Evolutionary conservation across 2,329 filamentous ascomycete species (phyloP), one percentile per base, ranked within the genome.

Genomic region (Aspergillus glaucus): DNA sequence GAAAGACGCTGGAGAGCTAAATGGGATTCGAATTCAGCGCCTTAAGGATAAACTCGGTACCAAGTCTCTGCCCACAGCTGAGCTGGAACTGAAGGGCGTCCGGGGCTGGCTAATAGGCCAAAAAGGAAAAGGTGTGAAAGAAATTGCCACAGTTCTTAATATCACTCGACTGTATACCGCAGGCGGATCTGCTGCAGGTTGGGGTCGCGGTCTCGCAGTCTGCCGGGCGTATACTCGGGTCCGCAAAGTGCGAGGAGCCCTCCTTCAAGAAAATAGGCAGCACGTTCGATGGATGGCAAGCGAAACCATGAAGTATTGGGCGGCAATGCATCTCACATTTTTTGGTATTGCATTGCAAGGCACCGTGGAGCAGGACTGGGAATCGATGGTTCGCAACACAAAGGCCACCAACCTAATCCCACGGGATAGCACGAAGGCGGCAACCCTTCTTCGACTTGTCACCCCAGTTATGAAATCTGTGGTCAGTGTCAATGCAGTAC

Each of bases 31-130:
- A 7, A 84, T 86, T 51, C 78, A 81, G 45, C 75, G 83, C 0
- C 70, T 87, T 8, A 87, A 87, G 68, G 76, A 79, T 63, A 87
- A 87, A 57, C 74, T 84, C 5, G 85, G 84, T 28, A 87, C 84
- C 0, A 76, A 77, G 39, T 74, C 79, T 1, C 70, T 87, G 0
- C 83, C 84, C 0, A 87, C 84, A 0, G 84, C 83, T 0, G 84
- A 87, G 22, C 41, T 43, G 62, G 80, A 81, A 48, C 74, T 84
- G 5, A 65, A 73, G n/a, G 74, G 71, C 32, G 78, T 79, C 71
- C 75, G 80, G 3, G 80, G 68, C 6, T 80, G 80, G 75, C 69
- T 86, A 12, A 66, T 87, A 30, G 85, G 84, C 7, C 66, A 75
- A 4, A 77, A 82, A 53, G 82, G 82, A 3, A 66, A 75, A 28